phyloP scores from a whole-genome alignment of 306 rosid species.

The Dalbergia cochinchinensis region DNA sequence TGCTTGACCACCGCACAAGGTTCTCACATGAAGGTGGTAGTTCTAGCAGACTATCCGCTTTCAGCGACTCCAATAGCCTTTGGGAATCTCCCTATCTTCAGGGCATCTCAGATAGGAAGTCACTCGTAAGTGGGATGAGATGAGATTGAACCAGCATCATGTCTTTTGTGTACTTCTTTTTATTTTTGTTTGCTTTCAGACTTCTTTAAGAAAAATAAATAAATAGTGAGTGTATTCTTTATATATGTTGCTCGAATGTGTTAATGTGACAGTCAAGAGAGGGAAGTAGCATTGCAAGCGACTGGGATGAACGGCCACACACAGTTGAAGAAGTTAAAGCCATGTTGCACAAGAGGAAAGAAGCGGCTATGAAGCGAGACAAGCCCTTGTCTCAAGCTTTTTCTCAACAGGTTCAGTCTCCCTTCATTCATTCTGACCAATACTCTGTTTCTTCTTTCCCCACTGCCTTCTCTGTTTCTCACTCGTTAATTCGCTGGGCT shows the following conservation, averaged over 20 bases:
- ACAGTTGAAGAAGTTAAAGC: slow-evolving; percentile 94
- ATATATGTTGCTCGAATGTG: slow-evolving; percentile 10
- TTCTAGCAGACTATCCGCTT: slow-evolving; percentile 73
- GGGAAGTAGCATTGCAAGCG: slow-evolving; percentile 84
- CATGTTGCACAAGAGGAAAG: slow-evolving; percentile 84
- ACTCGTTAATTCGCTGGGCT: slow-evolving; percentile 26
- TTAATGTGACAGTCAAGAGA: slow-evolving; percentile 65
- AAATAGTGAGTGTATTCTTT: not conserved
- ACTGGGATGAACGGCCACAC: slow-evolving; percentile 94
- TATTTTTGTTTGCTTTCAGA: too few species aligned
- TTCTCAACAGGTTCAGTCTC: slow-evolving; percentile 78
- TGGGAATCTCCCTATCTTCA: slow-evolving; percentile 81
- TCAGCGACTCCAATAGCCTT: slow-evolving; percentile 76
- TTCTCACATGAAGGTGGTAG: slow-evolving; percentile 81
- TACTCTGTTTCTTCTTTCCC: not conserved
- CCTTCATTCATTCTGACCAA: too few species aligned
- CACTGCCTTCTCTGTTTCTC: not conserved
- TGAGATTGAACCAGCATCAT: slow-evolving; percentile 6
- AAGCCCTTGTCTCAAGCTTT: slow-evolving; percentile 76
- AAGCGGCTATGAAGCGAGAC: slow-evolving; percentile 82
- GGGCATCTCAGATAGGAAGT: slow-evolving; percentile 81
- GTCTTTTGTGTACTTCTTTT: too few species aligned
- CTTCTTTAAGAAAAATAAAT: not conserved
- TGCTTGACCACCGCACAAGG: slow-evolving; percentile 81
- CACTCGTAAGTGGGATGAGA: slow-evolving; percentile 60